Evolutionary conservation across 2,329 filamentous ascomycete genomes (phyloP), one percentile per base, ranked within the genome.

Genomic region (Alternaria sp.): DNA sequence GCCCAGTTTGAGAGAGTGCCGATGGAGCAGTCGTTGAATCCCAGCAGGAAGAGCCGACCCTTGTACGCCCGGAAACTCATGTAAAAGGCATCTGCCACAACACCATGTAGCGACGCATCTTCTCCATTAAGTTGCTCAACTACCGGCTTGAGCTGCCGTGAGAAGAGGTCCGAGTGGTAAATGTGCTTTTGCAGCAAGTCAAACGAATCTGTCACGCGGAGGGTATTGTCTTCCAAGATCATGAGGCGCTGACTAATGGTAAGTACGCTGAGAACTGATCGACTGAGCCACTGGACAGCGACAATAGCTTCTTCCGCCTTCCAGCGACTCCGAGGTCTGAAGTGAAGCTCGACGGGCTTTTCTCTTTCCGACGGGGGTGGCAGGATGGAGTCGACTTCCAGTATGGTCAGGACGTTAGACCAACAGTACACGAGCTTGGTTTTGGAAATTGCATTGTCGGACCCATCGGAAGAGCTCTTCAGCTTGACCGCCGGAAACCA

Each of bases 31-130:
- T 98, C 95, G 74, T 95, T 96, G 81, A 95, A 94, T n/a, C 96
- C 94, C 9, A 99, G 85, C 5, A 98, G 83, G 75, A 99, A 99
- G 36, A 97, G 85, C 28, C 95, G 88, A 6, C 96, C 94, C 79
- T 98, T 99, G 82, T 98, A 99, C 4, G 93, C 88, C 74, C 92
- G 93, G 81, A 98, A 95, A 79, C 95, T 97, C 93, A 98, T 98
- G 77, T 95, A 95, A 72, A 97, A 99, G 0, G 94, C 96, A 83
- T 99, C 96, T 8, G 95, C 95, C 51, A 98, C 93, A 9, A 98
- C 94, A 3, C 95, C 95, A 80, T 98, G 96, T 89, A 98, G 91
- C 0, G 93, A 92, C 0, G 88, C 85, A 72, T 97, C 93, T 62
- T 94, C 89, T 69, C 97, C 93, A 67, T 97, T 91, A 17, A 96